Evolutionary conservation across 2,329 filamentous ascomycete genomes (phyloP), one percentile per base, ranked within the genome.

Genomic region (Trichoderma aggressivum): DNA sequence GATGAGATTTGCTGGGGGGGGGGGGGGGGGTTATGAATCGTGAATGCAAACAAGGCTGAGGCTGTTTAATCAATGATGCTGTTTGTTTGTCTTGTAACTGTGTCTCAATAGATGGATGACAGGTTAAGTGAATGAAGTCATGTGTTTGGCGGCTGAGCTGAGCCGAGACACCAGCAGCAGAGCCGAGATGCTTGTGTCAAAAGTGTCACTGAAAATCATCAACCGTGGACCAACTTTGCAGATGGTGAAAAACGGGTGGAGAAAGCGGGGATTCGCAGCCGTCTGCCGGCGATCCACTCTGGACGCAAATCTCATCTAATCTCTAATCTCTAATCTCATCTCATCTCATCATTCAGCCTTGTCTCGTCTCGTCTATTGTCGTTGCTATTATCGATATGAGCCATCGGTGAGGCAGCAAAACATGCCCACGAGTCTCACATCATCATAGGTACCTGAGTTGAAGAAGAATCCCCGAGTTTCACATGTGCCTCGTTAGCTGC

Each of bases 221-320:
- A 12, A 50, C 43, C 21, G 47, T 53, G 43, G 21, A 50, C 43
- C 43, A 50, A 50, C 43, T 50, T 50, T 34, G 10, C 16, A 58
- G 55, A 21, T 21, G 30, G 21, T n/a, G 10, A 24, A 58, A 58
- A 18, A n/a, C 6, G 24, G 28, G 65, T 68, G 65, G 65, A 68
- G 65, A 68, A 68, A 68, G 65, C 65, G 65, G 65, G 65, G 65
- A 60, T 34, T 14, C 26, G n/a, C 10, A 8, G 34, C n/a, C n/a
- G 55, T 50, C 36, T 68, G 24, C 55, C 55, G 65, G 36, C 28
- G 65, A 34, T 50, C 65, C 65, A 68, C 65, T 68, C 28, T 4
- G 28, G 16, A 21, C 34, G 28, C 56, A 26, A 32, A 68, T 68
- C 65, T 60, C 64, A 39, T 43, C 32, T 43, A 3, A 28, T 28